phyloP scores from a whole-genome alignment of 176 grass and related monocot genomes.

The Guadua angustifolia region DNA sequence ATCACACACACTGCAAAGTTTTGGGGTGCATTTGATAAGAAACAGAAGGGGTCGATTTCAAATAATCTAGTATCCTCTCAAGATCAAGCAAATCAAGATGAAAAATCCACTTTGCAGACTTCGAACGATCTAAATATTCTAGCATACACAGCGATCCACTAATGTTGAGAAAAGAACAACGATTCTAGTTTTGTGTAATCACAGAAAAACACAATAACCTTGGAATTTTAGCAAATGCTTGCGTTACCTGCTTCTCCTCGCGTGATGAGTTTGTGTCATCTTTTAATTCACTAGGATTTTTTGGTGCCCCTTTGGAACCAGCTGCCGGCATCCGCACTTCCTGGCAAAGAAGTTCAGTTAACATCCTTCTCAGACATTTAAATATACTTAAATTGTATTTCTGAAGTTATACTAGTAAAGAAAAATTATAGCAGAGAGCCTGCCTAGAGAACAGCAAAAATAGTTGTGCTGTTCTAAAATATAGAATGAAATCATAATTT shows the following conservation, averaged over 20 bases:
- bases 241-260: conserved; percentile 79
- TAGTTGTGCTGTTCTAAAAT: conserved; percentile 9
- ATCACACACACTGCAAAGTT: not conserved
- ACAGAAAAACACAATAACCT: not conserved
- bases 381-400: conserved; percentile 22
- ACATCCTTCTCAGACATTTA: conserved; percentile 12
- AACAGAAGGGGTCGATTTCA: not conserved
- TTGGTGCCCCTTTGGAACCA: conserved; percentile 79
- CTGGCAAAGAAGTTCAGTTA: conserved; percentile 55
- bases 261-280: conserved; percentile 84
- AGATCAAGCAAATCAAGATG: not conserved
- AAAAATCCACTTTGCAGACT: not conserved
- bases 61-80: conserved; percentile 22
- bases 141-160: not conserved
- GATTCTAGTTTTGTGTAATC: not conserved
- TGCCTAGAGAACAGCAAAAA: conserved; percentile 7
- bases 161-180: not conserved
- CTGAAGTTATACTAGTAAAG: not conserved
- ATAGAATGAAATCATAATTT: conserved; percentile 5
- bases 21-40: conserved; percentile 5
- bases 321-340: conserved; percentile 94
- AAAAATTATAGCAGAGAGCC: not conserved
- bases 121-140: not conserved
- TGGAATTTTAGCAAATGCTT: not conserved
- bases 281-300: conserved; percentile 88